A percentile compares a stretch with the other conserved stretches of the same genome.
Evolutionary conservation across 2,329 filamentous ascomycete genomes (phyloP).

Genomic region (Colletotrichum acutatum): DNA sequence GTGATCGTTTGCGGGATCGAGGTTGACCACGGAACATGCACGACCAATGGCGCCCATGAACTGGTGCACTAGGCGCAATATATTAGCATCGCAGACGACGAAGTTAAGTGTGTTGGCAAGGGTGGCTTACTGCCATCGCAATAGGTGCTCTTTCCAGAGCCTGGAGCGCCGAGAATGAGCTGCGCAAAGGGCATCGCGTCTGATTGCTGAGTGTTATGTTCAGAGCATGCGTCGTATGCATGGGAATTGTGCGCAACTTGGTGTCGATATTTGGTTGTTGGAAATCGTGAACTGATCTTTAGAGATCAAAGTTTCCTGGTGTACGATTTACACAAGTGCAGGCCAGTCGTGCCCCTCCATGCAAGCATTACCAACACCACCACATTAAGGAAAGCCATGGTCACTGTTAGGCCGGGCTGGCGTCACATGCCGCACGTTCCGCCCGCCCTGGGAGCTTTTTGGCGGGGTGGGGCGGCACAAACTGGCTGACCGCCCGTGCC

Average conservation of each 20-base stretch:
- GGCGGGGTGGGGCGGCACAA: conserved; percentile 29
- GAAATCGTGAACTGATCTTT: neutral
- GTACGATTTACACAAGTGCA: neutral
- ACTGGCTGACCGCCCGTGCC: conserved; percentile 29
- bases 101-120: conserved; percentile 13
- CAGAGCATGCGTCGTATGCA: neutral
- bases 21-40: conserved; percentile 93
- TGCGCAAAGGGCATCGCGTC: conserved; percentile 71
- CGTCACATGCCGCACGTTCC: conserved; percentile 28
- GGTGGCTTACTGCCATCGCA: conserved; percentile 86
- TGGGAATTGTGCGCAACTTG: neutral
- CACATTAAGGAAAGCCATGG: neutral
- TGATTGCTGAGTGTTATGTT: no score
- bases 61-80: conserved; percentile 77
- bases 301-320: conserved; percentile 18
- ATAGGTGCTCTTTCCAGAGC: conserved; percentile 96
- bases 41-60: conserved; percentile 96
- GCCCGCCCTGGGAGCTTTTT: neutral
- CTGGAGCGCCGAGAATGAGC: conserved; percentile 92
- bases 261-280: neutral
- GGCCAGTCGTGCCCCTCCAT: conserved; percentile 25
- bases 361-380: conserved; percentile 3
- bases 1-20: conserved; percentile 96
- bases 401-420: neutral
- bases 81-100: conserved; percentile 19